Conservation (phyloP, 345 rosid species). For the Erodium maritimum region DNA sequence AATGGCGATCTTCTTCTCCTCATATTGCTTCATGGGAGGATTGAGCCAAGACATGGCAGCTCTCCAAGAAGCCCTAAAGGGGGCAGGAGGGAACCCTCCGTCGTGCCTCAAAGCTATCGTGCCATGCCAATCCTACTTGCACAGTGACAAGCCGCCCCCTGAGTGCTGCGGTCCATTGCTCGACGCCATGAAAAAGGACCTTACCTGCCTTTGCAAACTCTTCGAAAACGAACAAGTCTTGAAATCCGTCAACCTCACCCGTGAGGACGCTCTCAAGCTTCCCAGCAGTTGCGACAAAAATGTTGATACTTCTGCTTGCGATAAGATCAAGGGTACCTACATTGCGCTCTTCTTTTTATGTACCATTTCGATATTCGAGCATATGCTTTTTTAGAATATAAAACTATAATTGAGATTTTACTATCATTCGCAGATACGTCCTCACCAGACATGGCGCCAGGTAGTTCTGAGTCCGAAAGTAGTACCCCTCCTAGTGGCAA, state of each 20-base stretch:
- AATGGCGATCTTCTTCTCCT: not conserved
- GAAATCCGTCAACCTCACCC: conserved; percentile 26
- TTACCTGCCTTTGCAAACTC: conserved; percentile 35
- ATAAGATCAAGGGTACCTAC: not conserved
- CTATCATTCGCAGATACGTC: too few species aligned
- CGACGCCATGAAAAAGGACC: conserved; percentile 17
- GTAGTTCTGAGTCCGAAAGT: too few species aligned
- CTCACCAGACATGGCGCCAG: too few species aligned
- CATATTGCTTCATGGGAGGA: not conserved
- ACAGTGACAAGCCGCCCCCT: conserved; percentile 16
- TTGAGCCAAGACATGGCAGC: not conserved
- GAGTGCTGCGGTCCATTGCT: conserved; percentile 44
- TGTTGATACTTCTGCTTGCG: conserved; percentile 28
- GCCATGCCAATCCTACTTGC: conserved; percentile 33
- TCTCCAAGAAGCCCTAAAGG: not conserved
- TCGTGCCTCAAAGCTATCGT: conserved; percentile 28
- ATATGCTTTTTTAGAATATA: too few species aligned
- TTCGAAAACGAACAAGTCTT: conserved; percentile 16
- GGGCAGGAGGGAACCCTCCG: not conserved
- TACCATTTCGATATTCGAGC: too few species aligned
- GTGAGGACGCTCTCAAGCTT: conserved; percentile 31
- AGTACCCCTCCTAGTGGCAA: too few species aligned
- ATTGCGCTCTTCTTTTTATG: too few species aligned
- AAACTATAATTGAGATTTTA: too few species aligned
- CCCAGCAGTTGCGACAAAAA: conserved; percentile 41